These are phyloP conservation scores for Verbascum thapsus DNA, from an alignment of 257 asterid genomes.

Conservation along the genomic window DNA sequence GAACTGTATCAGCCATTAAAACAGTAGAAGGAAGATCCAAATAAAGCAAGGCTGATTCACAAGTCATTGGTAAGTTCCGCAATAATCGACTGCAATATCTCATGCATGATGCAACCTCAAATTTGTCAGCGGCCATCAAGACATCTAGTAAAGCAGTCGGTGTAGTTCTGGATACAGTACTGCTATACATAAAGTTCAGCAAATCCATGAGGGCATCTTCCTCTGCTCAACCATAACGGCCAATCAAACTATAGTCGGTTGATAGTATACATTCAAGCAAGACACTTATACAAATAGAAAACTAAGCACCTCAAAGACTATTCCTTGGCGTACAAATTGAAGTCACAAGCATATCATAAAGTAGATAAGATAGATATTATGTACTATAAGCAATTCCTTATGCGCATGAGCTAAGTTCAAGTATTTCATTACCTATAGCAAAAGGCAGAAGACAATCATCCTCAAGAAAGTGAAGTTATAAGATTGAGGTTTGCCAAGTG, in stretches of 20 bases:
- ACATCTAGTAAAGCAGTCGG: slow-evolving; percentile 75
- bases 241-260: slow-evolving; percentile 20
- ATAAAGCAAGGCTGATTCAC: slow-evolving; percentile 83
- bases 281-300: neutral
- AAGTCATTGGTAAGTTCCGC: slow-evolving; percentile 68
- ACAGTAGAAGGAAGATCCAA: slow-evolving; percentile 86
- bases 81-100: slow-evolving; percentile 71
- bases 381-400: neutral
- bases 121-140: slow-evolving; percentile 91
- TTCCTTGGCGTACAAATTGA: neutral
- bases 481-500: neutral
- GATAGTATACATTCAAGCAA: slow-evolving; percentile 14
- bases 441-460: neutral
- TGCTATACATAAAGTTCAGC: slow-evolving; percentile 79
- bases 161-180: slow-evolving; percentile 54
- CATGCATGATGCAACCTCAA: slow-evolving; percentile 88
- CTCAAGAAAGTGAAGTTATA: neutral
- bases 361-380: neutral
- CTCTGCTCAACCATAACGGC: slow-evolving; percentile 55
- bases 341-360: slow-evolving; percentile 6
- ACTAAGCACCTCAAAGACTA: neutral
- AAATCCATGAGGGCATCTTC: slow-evolving; percentile 89
- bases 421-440: no score
- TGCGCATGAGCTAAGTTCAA: neutral
- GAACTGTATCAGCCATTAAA: slow-evolving; percentile 75